Base-by-base conservation (phyloP, 345 rosid genomes). In the Moringa oleifera region DNA sequence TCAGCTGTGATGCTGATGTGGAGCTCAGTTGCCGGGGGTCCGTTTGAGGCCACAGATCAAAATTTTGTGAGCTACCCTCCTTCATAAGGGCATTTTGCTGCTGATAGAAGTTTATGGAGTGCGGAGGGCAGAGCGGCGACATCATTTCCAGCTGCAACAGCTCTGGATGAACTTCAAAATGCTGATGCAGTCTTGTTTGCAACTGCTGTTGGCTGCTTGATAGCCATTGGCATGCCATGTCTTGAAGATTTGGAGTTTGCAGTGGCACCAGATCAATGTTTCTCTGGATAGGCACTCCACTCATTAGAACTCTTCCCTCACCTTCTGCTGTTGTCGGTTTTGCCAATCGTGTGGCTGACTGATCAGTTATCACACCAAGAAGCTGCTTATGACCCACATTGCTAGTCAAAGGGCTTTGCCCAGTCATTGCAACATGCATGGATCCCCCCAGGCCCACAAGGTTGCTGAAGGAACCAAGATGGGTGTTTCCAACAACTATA, bases 151-250 rank as follows among this genome's bases (percentile, higher is more conserved):
- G 65, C 41, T 31, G 57, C 15, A 23, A 23, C 0, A n/a, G n/a
- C n/a, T n/a, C n/a, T n/a, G n/a, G n/a, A n/a, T n/a, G n/a, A n/a
- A n/a, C n/a, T n/a, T n/a, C n/a, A n/a, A n/a, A n/a, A n/a, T 57
- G 67, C 37, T 58, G 62, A 7, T 46, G 61, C 20, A 51, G 37
- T 45, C 16, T 45, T 6, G 54, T 33, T 17, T 33, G 68, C 2
- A n/a, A 17, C 16, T 28, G 21, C 49, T 24, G 71, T 57, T 55
- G 71, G 58, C 66, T 56, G 46, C 16, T 33, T 55, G 56, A 62
- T 58, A 55, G n/a, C n/a, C n/a, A n/a, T n/a, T n/a, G 41, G 62
- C 12, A 25, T 24, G 68, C 59, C 67, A 57, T 56, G 55, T 61
- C 71, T n/a, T 46, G 62, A 45, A 56, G 13, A 57, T 47, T 61